A percentile compares a stretch with the other conserved stretches of the same genome.
Evolutionary conservation across 768 basidiomycete genomes (phyloP).

Genomic region (Amanita jacksonii): DNA sequence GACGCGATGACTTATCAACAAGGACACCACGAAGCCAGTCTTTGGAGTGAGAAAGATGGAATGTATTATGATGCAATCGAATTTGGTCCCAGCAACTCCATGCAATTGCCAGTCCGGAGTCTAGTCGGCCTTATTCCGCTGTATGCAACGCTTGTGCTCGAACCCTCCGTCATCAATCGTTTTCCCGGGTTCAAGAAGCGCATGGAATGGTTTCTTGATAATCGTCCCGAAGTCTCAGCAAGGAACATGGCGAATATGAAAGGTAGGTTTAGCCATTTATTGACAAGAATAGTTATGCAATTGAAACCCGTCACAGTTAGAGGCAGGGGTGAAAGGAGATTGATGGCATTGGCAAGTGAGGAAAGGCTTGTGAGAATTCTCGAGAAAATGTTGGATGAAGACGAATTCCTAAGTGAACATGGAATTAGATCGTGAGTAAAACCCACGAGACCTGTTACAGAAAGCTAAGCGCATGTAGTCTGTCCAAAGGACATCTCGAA

Average conservation of each 20-base stretch:
- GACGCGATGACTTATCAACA: constrained; percentile 95
- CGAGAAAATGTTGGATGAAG: constrained; percentile 95
- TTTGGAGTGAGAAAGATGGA: constrained; percentile 96
- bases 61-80: constrained; percentile 98
- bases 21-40: constrained; percentile 66
- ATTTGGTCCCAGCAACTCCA: constrained; percentile 69
- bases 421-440: constrained; percentile 86
- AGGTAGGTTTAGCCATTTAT: constrained; percentile 37
- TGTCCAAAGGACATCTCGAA: constrained; percentile 86
- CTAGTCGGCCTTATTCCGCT: constrained; percentile 97
- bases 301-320: constrained; percentile 28
- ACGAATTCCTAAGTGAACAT: constrained; percentile 92
- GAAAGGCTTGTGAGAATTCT: constrained; percentile 83
- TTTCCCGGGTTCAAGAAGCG: constrained; percentile 99
- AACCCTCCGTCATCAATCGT: constrained; percentile 79
- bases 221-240: constrained; percentile 77
- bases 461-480: constrained; percentile 27
- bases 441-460: background rate
- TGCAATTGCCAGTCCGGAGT: constrained; percentile 89
- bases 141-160: constrained; percentile 90
- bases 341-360: constrained; percentile 87
- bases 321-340: constrained; percentile 78
- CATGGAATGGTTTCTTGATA: constrained; percentile 97
- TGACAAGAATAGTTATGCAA: no score
- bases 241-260: constrained; percentile 97